These are phyloP conservation scores for Candida methanosorbosa DNA, from an alignment of 805 yeast genomes.

Conservation along the genomic window DNA sequence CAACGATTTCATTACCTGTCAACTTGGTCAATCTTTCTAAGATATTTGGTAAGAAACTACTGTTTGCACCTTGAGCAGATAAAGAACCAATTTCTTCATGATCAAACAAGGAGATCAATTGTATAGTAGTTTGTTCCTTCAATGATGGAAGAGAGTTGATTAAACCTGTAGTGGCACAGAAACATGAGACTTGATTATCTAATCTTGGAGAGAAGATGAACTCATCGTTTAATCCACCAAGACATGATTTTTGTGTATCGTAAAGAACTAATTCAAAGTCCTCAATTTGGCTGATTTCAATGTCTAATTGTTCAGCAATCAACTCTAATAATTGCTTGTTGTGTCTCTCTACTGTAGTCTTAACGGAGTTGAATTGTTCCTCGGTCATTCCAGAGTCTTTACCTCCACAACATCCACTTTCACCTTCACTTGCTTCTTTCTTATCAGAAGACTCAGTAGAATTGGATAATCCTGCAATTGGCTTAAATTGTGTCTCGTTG, in stretches of 20 bases:
- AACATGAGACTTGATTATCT: conserved; percentile 87
- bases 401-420: conserved; percentile 37
- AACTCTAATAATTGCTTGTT: conserved; percentile 59
- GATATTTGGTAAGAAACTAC: conserved; percentile 78
- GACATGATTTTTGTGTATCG: conserved; percentile 73
- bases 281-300: conserved; percentile 51
- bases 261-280: conserved; percentile 84
- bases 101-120: conserved; percentile 78
- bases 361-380: conserved; percentile 56
- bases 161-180: conserved; percentile 66
- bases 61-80: conserved; percentile 95
- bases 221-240: conserved; percentile 89
- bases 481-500: conserved; percentile 77
- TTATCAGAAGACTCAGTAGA: conserved; percentile 7
- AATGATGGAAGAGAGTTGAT: conserved; percentile 33
- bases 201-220: conserved; percentile 86
- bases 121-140: conserved; percentile 46
- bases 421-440: conserved; percentile 3
- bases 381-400: conserved; percentile 36
- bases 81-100: conserved; percentile 95
- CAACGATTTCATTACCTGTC: conserved; percentile 29
- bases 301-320: conserved; percentile 57
- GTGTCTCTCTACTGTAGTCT: conserved; percentile 65
- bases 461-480: conserved; percentile 66
- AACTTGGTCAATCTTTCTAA: conserved; percentile 56